phyloP scores from a whole-genome alignment of 176 grass and related monocot species.

The Phoenix roebelenii region DNA sequence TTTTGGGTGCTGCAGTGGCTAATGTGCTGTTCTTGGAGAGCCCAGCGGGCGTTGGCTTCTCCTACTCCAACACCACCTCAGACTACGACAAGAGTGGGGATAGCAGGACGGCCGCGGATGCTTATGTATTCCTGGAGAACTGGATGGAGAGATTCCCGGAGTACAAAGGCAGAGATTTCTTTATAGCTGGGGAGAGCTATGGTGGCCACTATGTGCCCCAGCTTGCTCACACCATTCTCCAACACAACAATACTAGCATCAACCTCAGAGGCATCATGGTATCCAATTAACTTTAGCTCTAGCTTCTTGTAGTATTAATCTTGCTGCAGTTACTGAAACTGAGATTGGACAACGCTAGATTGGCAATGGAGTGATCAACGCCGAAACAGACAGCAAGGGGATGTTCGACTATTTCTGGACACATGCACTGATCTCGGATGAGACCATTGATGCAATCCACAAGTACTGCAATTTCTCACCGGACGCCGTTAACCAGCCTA shows the following conservation, averaged over 20 bases:
- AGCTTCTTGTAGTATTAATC: no score
- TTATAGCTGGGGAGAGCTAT: conserved; percentile 79
- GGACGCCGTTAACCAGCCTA: background rate
- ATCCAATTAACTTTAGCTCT: background rate
- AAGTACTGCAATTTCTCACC: conserved; percentile 58
- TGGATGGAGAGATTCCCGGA: conserved; percentile 79
- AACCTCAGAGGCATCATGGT: conserved; percentile 91
- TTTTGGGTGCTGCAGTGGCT: conserved; percentile 28
- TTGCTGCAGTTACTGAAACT: background rate
- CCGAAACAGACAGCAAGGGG: conserved; percentile 44
- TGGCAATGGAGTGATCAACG: conserved; percentile 83
- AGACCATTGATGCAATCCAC: conserved; percentile 31
- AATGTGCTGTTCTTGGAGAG: conserved; percentile 95
- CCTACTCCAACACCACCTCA: conserved; percentile 85
- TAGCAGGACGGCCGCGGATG: conserved; percentile 48
- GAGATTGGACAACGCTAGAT: conserved; percentile 27
- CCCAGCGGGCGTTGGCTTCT: conserved; percentile 81
- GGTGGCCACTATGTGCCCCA: conserved; percentile 84
- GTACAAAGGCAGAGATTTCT: conserved; percentile 77
- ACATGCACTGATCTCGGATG: conserved; percentile 82
- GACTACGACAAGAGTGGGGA: conserved; percentile 60
- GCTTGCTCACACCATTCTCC: conserved; percentile 59
- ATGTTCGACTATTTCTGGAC: conserved; percentile 87
- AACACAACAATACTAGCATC: conserved; percentile 29
- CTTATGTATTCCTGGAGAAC: conserved; percentile 40